phyloP scores from a whole-genome alignment of 805 yeast genomes.

The Monosporozyma yasuniensis region DNA sequence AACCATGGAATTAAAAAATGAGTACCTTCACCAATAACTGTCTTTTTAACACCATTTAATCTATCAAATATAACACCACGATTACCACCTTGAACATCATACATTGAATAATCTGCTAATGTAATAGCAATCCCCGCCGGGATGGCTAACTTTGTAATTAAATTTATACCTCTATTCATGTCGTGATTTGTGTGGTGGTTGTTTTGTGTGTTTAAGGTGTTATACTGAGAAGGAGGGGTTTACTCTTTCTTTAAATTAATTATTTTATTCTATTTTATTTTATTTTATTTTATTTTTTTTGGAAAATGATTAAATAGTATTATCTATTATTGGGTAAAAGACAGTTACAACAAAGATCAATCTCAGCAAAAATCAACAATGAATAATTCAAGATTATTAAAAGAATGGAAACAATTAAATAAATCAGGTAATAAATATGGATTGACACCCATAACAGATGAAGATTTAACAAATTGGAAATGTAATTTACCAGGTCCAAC shows the following conservation, averaged over 20 bases:
- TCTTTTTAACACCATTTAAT: slow-evolving; percentile 73
- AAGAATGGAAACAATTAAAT: slow-evolving; percentile 14
- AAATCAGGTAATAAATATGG: background rate
- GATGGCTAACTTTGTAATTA: slow-evolving; percentile 42
- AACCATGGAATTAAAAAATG: slow-evolving; percentile 95
- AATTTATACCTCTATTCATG: slow-evolving; percentile 18
- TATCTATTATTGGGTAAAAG: too few species aligned
- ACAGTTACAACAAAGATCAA: too few species aligned
- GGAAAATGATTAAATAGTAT: too few species aligned
- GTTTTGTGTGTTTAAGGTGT: too few species aligned
- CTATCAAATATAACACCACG: slow-evolving; percentile 95
- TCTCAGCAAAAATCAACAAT: background rate
- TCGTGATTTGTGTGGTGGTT: background rate
- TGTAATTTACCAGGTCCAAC: slow-evolving; percentile 44
- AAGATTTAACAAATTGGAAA: slow-evolving; percentile 43
- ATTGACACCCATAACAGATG: slow-evolving; percentile 33
- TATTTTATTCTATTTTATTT: background rate
- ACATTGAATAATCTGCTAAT: slow-evolving; percentile 73
- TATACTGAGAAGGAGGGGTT: too few species aligned
- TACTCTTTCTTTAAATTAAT: background rate
- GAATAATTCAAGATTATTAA: slow-evolving; percentile 10
- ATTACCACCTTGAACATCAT: slow-evolving; percentile 92
- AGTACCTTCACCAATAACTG: slow-evolving; percentile 94
- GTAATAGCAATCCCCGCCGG: slow-evolving; percentile 64
- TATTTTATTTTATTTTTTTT: background rate